phyloP scores from a whole-genome alignment of 371 early-diverging fungal genomes.

The Coemansia sp. region DNA sequence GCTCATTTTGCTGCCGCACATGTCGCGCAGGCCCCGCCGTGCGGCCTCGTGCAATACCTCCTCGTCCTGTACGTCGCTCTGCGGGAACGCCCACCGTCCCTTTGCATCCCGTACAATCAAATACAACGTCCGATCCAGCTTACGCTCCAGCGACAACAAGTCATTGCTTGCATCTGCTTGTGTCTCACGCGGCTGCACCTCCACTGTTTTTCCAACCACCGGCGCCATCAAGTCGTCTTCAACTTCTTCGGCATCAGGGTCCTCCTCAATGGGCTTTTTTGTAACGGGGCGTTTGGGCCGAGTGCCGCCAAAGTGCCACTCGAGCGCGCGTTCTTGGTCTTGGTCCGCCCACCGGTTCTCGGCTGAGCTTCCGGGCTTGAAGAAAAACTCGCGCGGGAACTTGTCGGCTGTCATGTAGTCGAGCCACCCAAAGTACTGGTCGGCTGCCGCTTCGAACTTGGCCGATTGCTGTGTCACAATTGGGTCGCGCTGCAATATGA shows the following conservation, averaged over 20 bases:
- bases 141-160: slow-evolving; percentile 71
- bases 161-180: slow-evolving; percentile 70
- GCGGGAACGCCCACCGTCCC: slow-evolving; percentile 78
- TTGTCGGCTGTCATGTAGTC: slow-evolving; percentile 63
- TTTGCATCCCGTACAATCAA: slow-evolving; percentile 67
- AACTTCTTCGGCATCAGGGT: slow-evolving; percentile 15
- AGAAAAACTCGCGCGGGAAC: slow-evolving; percentile 82
- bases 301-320: slow-evolving; percentile 53
- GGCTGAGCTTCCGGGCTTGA: slow-evolving; percentile 84
- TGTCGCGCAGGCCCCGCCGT: slow-evolving; percentile 65
- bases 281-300: slow-evolving; percentile 43
- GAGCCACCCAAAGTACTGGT: slow-evolving; percentile 70
- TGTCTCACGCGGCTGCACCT: slow-evolving; percentile 60
- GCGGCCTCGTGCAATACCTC: slow-evolving; percentile 76
- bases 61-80: slow-evolving; percentile 62
- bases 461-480: slow-evolving; percentile 70
- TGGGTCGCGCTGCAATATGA: slow-evolving; percentile 80
- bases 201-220: slow-evolving; percentile 53
- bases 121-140: slow-evolving; percentile 71
- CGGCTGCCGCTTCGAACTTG: slow-evolving; percentile 76
- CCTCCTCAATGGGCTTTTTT: slow-evolving; percentile 17
- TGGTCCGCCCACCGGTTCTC: slow-evolving; percentile 76
- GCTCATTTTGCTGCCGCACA: slow-evolving; percentile 73
- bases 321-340: slow-evolving; percentile 61
- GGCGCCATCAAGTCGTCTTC: slow-evolving; percentile 9